Percentiles rank a stretch among this genome's conserved stretches.
These are phyloP conservation scores for Onygenales sp. DNA, from an alignment of 2,329 filamentous ascomycete genomes.

Conservation along the genomic window DNA sequence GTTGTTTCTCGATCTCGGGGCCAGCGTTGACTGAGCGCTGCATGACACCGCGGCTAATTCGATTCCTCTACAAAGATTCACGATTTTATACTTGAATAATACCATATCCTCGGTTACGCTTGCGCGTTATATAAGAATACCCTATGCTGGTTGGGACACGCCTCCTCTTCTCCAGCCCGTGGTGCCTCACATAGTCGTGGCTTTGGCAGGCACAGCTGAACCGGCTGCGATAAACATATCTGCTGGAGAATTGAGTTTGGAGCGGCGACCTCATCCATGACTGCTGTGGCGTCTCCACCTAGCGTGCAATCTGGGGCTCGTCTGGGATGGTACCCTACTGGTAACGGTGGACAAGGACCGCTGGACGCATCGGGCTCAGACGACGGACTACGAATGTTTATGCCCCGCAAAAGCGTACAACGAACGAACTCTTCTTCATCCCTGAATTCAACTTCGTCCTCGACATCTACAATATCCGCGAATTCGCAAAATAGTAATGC, in stretches of 20 bases:
- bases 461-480: conserved; percentile 37
- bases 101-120: neutral
- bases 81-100: neutral
- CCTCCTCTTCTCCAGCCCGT: neutral
- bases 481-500: conserved; percentile 27
- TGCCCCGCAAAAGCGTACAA: conserved; percentile 77
- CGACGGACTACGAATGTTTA: conserved; percentile 78
- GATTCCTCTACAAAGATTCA: neutral
- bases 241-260: neutral
- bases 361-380: conserved; percentile 68
- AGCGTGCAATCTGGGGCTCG: conserved; percentile 53
- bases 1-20: neutral
- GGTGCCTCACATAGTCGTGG: conserved; percentile 4
- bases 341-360: conserved; percentile 50
- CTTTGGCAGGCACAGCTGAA: neutral
- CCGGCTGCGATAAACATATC: neutral
- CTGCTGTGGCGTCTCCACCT: conserved; percentile 56
- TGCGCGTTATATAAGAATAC: neutral
- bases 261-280: conserved; percentile 38
- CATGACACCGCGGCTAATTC: neutral
- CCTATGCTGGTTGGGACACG: conserved; percentile 5
- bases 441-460: conserved; percentile 54
- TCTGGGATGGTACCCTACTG: conserved; percentile 50
- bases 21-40: neutral
- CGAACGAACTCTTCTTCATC: conserved; percentile 88